A percentile compares a stretch with the other conserved stretches of the same genome.
Conservation (phyloP, 805 yeast genomes). For the Kregervanrija fluxuum region DNA sequence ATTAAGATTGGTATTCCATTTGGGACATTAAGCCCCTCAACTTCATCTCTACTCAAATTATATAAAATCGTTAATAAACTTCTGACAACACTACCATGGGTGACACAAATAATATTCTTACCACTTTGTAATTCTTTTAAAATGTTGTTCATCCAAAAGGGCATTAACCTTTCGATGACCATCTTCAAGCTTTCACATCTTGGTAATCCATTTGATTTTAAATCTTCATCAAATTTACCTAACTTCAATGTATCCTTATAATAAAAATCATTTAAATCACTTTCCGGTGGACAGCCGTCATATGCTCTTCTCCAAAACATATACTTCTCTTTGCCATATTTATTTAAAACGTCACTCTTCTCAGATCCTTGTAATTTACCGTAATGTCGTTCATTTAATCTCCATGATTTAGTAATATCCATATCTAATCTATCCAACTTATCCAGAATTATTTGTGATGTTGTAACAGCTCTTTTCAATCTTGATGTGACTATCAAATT, state of each 20-base stretch:
- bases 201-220: constrained; percentile 45
- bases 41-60: constrained; percentile 56
- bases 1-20: constrained; percentile 76
- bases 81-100: constrained; percentile 79
- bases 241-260: constrained; percentile 22
- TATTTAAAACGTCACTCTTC: constrained; percentile 55
- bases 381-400: constrained; percentile 79
- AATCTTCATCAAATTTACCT: constrained; percentile 25
- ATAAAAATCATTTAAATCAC: constrained; percentile 32
- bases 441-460: constrained; percentile 59
- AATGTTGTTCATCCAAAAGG: constrained; percentile 49
- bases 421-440: constrained; percentile 42
- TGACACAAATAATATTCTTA: constrained; percentile 60
- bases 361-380: constrained; percentile 76
- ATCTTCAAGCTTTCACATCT: constrained; percentile 66
- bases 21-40: constrained; percentile 71
- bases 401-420: constrained; percentile 62
- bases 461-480: constrained; percentile 66
- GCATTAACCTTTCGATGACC: constrained; percentile 61
- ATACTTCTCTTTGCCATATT: constrained; percentile 67
- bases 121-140: constrained; percentile 39
- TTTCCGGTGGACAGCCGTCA: constrained; percentile 60
- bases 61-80: constrained; percentile 66
- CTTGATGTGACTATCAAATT: constrained; percentile 47
- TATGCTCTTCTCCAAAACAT: constrained; percentile 77